phyloP scores from a whole-genome alignment of 257 asterid genomes.

The Mentha longifolia region DNA sequence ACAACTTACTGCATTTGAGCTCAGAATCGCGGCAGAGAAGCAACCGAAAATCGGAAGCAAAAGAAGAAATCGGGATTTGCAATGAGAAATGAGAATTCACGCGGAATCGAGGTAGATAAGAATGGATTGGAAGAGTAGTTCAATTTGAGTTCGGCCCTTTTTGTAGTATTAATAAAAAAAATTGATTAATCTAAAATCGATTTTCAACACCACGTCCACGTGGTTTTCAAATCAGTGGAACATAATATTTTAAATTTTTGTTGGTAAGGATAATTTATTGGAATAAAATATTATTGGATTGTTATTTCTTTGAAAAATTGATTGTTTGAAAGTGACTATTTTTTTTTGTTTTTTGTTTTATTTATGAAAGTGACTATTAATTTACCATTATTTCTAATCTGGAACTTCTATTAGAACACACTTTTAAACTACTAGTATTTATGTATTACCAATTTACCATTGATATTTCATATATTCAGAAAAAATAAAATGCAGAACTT shows the following conservation, averaged over 20 bases:
- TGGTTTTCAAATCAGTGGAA: conserved; percentile 23
- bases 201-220: background rate
- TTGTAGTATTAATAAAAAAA: no score
- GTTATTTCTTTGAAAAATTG: background rate
- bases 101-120: conserved; percentile 24
- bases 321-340: no score
- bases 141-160: conserved; percentile 8
- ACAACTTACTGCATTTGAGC: conserved; percentile 35
- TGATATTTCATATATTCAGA: no score
- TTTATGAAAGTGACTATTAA: background rate
- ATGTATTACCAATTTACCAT: no score
- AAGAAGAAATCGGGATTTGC: conserved; percentile 6
- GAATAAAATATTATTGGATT: background rate
- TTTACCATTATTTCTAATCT: background rate
- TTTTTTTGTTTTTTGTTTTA: no score
- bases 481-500: no score
- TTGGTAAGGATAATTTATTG: background rate
- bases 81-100: conserved; percentile 5
- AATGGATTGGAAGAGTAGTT: conserved; percentile 15
- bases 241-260: background rate
- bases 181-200: no score
- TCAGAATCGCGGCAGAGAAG: background rate
- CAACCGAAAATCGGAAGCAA: background rate
- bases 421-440: no score
- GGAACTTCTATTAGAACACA: background rate